Conservation (phyloP, 83 land plant species). For the Diphasiastrum complanatum region DNA sequence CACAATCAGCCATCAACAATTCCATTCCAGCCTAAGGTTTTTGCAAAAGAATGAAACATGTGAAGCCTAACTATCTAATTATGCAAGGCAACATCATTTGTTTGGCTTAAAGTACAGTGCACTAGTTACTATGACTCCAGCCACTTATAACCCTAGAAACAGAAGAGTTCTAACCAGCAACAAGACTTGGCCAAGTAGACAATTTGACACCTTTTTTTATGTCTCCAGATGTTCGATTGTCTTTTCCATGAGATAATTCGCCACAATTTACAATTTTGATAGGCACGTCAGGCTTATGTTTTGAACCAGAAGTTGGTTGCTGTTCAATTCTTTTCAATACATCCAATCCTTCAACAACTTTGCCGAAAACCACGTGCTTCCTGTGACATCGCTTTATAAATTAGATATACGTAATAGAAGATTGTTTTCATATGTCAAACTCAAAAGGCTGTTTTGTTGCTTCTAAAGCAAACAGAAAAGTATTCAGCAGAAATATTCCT, state of each 20-base stretch:
- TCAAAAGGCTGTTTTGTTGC: too few relatives aligned
- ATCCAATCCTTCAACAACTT: conserved; percentile 78
- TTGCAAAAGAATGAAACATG: too few relatives aligned
- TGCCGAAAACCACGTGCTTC: conserved; percentile 93
- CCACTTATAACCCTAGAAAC: too few relatives aligned
- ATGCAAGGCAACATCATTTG: too few relatives aligned
- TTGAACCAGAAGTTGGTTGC: conserved; percentile 40
- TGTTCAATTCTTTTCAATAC: conserved; percentile 65
- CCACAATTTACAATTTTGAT: conserved; percentile 83
- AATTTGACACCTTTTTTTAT: conserved; percentile 20
- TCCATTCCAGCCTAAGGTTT: too few relatives aligned
- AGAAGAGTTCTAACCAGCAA: not conserved
- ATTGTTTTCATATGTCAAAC: conserved; percentile 8
- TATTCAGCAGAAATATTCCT: too few relatives aligned
- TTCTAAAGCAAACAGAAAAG: too few relatives aligned
- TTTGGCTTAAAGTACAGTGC: too few relatives aligned
- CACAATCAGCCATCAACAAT: too few relatives aligned
- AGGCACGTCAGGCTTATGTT: conserved; percentile 52
- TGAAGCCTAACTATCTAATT: too few relatives aligned
- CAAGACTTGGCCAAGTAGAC: too few relatives aligned
- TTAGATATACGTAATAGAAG: not conserved
- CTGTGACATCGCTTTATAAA: conserved; percentile 32
- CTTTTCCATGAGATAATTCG: conserved; percentile 47
- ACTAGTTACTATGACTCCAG: too few relatives aligned
- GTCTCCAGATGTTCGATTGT: conserved; percentile 18